Base-by-base conservation (phyloP, 768 basidiomycete species). In the Lentinula guzmanii region DNA sequence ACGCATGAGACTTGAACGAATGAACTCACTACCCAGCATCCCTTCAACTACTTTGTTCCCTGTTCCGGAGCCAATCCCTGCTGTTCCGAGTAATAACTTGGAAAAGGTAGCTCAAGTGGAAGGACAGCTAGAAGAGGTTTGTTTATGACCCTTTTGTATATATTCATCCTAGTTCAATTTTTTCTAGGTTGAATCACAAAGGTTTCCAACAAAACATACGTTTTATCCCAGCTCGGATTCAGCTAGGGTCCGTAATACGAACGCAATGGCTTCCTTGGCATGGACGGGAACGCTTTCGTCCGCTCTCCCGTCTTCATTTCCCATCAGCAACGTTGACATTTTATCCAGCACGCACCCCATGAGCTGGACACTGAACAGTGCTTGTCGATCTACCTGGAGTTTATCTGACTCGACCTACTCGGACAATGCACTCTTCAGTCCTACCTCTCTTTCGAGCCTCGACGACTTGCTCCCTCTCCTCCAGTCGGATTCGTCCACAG, bases 261-360 rank as follows among this genome's bases (percentile, higher is more conserved):
- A 74, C 24, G 54, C 62, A 34, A 64, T 73, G 48, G 70, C 70
- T n/a, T 72, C 72, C n/a, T 69, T 73, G 39, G 73, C 73, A 1
- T 73, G 73, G 72, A 67, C 66, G 46, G 72, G 72, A 16, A 54
- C 64, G 1, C 66, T 5, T 42, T 63, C 34, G 33, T 50, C 54
- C 18, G 42, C 50, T 16, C 63, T 43, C 45, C 58, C 59, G 7
- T 34, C 33, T 18, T 39, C 24, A 16, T 39, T 51, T 39, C 33
- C 59, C 21, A 33, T 60, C 18, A 18, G 31, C 28, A 35, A 37
- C 45, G 52, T 18, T 34, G 59, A 52, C 2, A n/a, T 13, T 15
- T 15, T 43, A 16, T 48, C 51, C 8, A 35, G 18, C 35, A 15
- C 46, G 9, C 34, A 34, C 24, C 45, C 21, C n/a, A 45, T 51